Evolutionary conservation across 306 rosid species (phyloP).

Genomic region (Ziziphus jujuba): DNA sequence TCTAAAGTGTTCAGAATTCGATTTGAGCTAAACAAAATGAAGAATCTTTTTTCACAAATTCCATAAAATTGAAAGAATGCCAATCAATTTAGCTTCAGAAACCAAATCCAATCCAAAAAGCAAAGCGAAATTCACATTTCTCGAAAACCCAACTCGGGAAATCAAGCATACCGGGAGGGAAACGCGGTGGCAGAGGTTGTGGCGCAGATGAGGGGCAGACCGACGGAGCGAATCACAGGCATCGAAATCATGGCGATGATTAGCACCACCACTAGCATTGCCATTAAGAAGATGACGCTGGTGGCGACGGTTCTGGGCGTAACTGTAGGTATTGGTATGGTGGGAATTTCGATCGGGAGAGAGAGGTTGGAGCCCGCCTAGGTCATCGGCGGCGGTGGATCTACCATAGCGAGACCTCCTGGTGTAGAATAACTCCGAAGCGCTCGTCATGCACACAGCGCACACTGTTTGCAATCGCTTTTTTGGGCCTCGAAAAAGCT

Average conservation of each 20-base stretch:
- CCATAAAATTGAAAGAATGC: no score
- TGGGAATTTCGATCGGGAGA: slow-evolving; percentile 30
- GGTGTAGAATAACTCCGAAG: slow-evolving; percentile 69
- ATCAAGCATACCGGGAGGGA: slow-evolving; percentile 28
- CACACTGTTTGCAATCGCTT: no score
- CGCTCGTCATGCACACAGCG: slow-evolving; percentile 82
- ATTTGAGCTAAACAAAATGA: no score
- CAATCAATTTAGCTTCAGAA: background rate
- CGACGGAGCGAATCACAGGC: slow-evolving; percentile 50
- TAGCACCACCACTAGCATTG: background rate
- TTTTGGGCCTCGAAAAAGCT: background rate
- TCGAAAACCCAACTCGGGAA: background rate
- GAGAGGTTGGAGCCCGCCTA: slow-evolving; percentile 40
- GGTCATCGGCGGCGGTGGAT: slow-evolving; percentile 34
- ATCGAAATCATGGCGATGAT: slow-evolving; percentile 40
- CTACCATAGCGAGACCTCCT: slow-evolving; percentile 84
- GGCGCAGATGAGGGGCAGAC: slow-evolving; percentile 36
- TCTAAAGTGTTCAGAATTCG: no score
- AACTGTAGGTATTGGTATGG: background rate
- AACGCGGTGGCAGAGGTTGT: slow-evolving; percentile 39
- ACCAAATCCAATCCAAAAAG: background rate
- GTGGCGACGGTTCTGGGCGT: slow-evolving; percentile 16
- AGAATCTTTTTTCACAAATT: no score
- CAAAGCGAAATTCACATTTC: no score
- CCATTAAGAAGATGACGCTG: slow-evolving; percentile 21